phyloP scores from a whole-genome alignment of 179 eudicot species.

The Silene coronaria region DNA sequence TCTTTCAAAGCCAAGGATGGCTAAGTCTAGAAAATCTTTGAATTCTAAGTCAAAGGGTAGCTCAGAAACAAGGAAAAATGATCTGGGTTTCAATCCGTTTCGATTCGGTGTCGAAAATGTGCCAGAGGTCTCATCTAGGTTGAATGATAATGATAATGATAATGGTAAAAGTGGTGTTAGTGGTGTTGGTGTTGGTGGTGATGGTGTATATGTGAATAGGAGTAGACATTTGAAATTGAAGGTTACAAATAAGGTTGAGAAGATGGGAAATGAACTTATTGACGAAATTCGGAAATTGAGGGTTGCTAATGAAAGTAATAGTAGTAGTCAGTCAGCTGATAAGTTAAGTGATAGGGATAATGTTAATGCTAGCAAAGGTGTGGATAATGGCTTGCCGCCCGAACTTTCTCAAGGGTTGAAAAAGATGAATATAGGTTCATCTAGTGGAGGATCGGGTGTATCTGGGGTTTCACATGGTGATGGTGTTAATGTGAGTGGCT shows the following conservation, averaged over 20 bases:
- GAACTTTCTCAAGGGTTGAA: slow-evolving; percentile 28
- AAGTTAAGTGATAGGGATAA: slow-evolving; percentile 14
- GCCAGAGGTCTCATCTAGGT: slow-evolving; percentile 28
- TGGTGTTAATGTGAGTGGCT: slow-evolving; percentile 21
- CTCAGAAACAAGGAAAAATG: slow-evolving; percentile 30
- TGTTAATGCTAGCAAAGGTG: slow-evolving; percentile 16
- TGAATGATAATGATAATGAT: slow-evolving; percentile 18
- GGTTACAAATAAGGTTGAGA: slow-evolving; percentile 26
- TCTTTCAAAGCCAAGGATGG: slow-evolving; percentile 32
- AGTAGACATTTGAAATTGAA: slow-evolving; percentile 22
- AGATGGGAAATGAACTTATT: slow-evolving; percentile 29
- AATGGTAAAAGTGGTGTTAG: background rate
- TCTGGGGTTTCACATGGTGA: slow-evolving; percentile 19
- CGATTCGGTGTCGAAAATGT: slow-evolving; percentile 26
- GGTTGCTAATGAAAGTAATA: slow-evolving; percentile 25
- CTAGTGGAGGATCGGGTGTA: background rate
- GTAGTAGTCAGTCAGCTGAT: slow-evolving; percentile 15
- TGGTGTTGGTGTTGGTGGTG: slow-evolving; percentile 23
- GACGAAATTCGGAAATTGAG: slow-evolving; percentile 48
- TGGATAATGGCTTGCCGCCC: slow-evolving; percentile 21
- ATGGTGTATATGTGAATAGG: slow-evolving; percentile 22
- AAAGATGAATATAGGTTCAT: slow-evolving; percentile 28
- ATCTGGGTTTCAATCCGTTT: slow-evolving; percentile 34
- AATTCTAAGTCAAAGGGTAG: slow-evolving; percentile 29
- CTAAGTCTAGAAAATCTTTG: slow-evolving; percentile 28